Evolutionary conservation across 2,329 filamentous ascomycete species (phyloP).

Genomic region (Pseudogymnoascus verrucosus): DNA sequence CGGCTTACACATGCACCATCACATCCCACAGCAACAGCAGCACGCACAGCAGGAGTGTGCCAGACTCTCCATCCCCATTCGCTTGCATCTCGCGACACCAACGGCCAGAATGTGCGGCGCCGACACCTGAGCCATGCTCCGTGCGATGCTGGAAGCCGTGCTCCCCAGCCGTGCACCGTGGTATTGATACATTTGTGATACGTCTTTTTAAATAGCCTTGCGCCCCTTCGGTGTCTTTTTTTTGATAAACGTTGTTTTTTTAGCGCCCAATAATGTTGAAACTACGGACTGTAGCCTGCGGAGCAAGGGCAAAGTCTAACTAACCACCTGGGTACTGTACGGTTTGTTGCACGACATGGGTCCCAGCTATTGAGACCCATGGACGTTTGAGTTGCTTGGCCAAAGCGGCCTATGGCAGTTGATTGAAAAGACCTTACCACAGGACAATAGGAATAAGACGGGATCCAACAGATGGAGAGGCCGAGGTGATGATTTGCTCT

Average conservation of each 20-base stretch:
- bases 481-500: conserved; percentile 2
- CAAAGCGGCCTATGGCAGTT: not conserved
- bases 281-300: not conserved
- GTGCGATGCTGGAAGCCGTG: not conserved
- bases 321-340: not conserved
- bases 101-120: not conserved
- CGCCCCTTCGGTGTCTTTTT: not conserved
- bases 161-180: conserved; percentile 2
- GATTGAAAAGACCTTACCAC: not conserved
- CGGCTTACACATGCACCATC: conserved; percentile 4
- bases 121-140: conserved; percentile 1
- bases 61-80: not conserved
- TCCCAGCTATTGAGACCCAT: conserved; percentile 1
- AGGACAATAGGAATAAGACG: conserved; percentile 1
- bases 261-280: conserved; percentile 7
- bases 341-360: not conserved
- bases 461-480: not conserved
- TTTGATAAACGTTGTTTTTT: conserved; percentile 7
- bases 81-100: not conserved
- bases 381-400: not conserved
- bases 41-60: not conserved
- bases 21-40: not conserved
- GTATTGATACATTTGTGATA: conserved; percentile 7
- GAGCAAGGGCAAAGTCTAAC: conserved; percentile 1
- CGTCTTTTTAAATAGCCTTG: conserved; percentile 6